A percentile compares a stretch with the other conserved stretches of the same genome.
Conservation (phyloP, 495 filamentous ascomycete species). For the Aspergillus olivimuriae region DNA sequence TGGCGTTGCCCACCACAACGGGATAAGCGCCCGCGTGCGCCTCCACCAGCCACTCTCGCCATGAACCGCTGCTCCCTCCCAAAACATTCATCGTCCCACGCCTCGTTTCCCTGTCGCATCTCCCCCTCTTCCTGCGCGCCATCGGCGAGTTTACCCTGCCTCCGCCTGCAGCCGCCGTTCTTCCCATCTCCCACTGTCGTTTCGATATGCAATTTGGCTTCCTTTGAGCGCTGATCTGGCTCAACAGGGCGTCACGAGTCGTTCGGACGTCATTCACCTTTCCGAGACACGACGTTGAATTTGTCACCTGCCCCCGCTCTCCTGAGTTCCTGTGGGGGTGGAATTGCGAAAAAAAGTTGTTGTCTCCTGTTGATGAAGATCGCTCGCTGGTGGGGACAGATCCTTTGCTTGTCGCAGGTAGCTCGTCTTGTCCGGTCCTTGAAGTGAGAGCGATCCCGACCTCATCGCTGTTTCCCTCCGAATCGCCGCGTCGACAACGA, state of each 20-base stretch:
- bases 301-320: neutral
- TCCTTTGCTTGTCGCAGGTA: neutral
- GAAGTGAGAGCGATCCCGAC: constrained; percentile 11
- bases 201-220: constrained; percentile 22
- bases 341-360: neutral
- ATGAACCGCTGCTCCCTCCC: constrained; percentile 5
- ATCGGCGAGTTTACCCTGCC: neutral
- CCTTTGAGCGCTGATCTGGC: constrained; percentile 15
- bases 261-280: constrained; percentile 17
- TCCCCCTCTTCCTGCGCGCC: constrained; percentile 3
- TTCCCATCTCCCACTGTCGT: neutral
- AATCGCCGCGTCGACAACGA: constrained; percentile 2
- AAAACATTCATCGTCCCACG: constrained; percentile 17
- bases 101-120: constrained; percentile 1
- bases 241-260: constrained; percentile 20
- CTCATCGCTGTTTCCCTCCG: constrained; percentile 24
- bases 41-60: constrained; percentile 19
- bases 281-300: constrained; percentile 8
- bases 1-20: constrained; percentile 32
- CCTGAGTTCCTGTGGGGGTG: neutral
- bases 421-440: constrained; percentile 10
- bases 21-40: constrained; percentile 16
- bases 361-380: too few relatives aligned
- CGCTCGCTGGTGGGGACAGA: neutral
- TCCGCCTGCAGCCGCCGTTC: neutral